phyloP scores from a whole-genome alignment of 208 protist genomes.

The Trypanosoma conorhini region DNA sequence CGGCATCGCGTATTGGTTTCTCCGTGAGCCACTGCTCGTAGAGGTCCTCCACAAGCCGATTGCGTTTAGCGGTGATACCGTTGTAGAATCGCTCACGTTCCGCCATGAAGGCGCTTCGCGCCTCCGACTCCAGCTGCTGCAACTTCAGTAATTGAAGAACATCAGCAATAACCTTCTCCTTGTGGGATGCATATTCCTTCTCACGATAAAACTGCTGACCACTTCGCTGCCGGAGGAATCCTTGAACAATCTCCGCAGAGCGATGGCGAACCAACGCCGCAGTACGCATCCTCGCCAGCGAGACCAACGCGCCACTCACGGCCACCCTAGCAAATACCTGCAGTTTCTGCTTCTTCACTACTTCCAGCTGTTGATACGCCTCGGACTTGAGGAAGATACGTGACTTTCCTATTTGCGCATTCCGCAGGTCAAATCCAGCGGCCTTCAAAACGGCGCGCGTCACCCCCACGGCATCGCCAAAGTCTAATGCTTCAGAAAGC shows the following conservation, averaged over 20 bases:
- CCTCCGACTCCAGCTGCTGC: constrained; percentile 16
- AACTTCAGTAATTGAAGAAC: constrained; percentile 9
- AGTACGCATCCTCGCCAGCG: constrained; percentile 16
- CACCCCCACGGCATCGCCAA: constrained; percentile 15
- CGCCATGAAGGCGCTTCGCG: neutral
- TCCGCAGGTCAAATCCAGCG: constrained; percentile 18
- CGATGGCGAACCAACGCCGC: constrained; percentile 18
- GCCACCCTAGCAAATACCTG: constrained; percentile 23
- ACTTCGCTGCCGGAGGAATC: neutral
- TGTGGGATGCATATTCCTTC: constrained; percentile 18
- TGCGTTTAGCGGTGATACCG: constrained; percentile 2
- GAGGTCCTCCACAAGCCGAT: constrained; percentile 13
- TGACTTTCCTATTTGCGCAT: constrained; percentile 46
- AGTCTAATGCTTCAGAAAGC: constrained; percentile 9
- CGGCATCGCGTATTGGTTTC: constrained; percentile 5
- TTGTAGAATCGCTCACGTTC: constrained; percentile 18
- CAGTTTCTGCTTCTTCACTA: constrained; percentile 27
- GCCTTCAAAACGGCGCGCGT: constrained; percentile 17
- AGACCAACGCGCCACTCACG: constrained; percentile 21
- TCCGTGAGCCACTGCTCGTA: constrained; percentile 13
- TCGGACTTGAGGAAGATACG: constrained; percentile 47
- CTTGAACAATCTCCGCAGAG: constrained; percentile 9
- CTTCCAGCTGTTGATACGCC: constrained; percentile 38
- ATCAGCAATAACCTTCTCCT: constrained; percentile 24
- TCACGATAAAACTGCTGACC: constrained; percentile 15